phyloP scores from a whole-genome alignment of 176 grass and related monocot genomes.

The Cenchrus purpureus region DNA sequence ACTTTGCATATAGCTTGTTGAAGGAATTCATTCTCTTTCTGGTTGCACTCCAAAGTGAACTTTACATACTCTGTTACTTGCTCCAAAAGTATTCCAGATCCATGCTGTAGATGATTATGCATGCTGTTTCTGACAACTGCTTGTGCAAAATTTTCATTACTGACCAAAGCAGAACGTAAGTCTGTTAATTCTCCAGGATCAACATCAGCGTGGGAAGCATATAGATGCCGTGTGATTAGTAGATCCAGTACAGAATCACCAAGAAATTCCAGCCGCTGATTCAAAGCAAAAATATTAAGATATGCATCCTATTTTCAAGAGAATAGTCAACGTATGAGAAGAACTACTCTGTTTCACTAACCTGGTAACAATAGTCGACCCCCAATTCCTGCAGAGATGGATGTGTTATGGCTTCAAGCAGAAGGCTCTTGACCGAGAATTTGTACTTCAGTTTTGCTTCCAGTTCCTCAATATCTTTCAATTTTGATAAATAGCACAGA shows the following conservation, averaged over 20 bases:
- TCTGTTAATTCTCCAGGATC: constrained; percentile 93
- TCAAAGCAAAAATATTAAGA: constrained; percentile 28
- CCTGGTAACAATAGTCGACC: constrained; percentile 84
- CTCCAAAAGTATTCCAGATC: constrained; percentile 82
- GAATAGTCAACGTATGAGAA: background rate
- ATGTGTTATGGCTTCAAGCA: constrained; percentile 88
- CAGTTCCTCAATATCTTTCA: constrained; percentile 68
- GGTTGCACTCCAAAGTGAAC: constrained; percentile 41
- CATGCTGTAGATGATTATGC: constrained; percentile 83
- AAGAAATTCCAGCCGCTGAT: constrained; percentile 94
- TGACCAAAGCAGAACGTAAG: constrained; percentile 81
- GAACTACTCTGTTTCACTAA: constrained; percentile 38
- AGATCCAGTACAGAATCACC: constrained; percentile 92
- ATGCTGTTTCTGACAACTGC: constrained; percentile 75
- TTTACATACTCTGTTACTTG: constrained; percentile 78
- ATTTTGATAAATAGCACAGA: constrained; percentile 47
- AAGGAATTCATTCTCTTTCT: constrained; percentile 49
- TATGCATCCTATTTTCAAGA: background rate
- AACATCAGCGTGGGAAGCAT: constrained; percentile 68
- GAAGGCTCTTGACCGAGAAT: constrained; percentile 68
- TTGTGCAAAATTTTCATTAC: constrained; percentile 92
- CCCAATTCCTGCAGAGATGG: constrained; percentile 82
- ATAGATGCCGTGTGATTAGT: constrained; percentile 80
- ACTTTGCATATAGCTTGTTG: constrained; percentile 58
- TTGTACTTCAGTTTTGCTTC: constrained; percentile 83